Percentiles rank a stretch among this genome's conserved stretches.
Conservation (phyloP, 805 yeast species). For the Ogataea methanolica region DNA sequence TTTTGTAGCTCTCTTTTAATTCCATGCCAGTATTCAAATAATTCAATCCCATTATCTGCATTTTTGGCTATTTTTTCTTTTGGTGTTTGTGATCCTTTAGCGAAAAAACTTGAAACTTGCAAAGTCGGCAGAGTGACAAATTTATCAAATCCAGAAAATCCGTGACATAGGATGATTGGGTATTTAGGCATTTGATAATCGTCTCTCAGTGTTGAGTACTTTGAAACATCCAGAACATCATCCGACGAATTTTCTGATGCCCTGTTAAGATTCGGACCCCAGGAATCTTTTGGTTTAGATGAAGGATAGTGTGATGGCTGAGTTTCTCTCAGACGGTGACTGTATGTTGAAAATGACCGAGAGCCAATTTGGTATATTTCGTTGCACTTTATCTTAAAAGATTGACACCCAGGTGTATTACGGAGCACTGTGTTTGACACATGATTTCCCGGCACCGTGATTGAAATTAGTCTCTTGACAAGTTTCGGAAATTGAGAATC, state of each 20-base stretch:
- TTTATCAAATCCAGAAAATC: slow-evolving; percentile 76
- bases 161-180: slow-evolving; percentile 84
- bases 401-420: background rate
- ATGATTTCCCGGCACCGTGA: too few relatives aligned
- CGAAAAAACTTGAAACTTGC: slow-evolving; percentile 11
- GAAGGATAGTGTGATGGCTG: background rate
- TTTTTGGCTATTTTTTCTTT: slow-evolving; percentile 5
- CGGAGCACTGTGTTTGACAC: background rate
- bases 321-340: background rate
- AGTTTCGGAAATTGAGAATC: background rate
- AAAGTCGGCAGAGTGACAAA: slow-evolving; percentile 36
- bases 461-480: background rate
- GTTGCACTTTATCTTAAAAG: too few relatives aligned
- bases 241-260: slow-evolving; percentile 7
- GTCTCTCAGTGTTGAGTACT: slow-evolving; percentile 29
- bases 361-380: too few relatives aligned
- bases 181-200: slow-evolving; percentile 55
- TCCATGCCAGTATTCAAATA: slow-evolving; percentile 80
- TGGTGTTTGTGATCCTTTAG: slow-evolving; percentile 4
- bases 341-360: background rate
- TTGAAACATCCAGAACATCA: slow-evolving; percentile 27
- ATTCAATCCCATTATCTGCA: slow-evolving; percentile 24
- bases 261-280: slow-evolving; percentile 9
- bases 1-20: slow-evolving; percentile 54
- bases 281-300: background rate